These are phyloP conservation scores for Acacia concinna DNA, from an alignment of 331 rosid species.

Conservation along the genomic window DNA sequence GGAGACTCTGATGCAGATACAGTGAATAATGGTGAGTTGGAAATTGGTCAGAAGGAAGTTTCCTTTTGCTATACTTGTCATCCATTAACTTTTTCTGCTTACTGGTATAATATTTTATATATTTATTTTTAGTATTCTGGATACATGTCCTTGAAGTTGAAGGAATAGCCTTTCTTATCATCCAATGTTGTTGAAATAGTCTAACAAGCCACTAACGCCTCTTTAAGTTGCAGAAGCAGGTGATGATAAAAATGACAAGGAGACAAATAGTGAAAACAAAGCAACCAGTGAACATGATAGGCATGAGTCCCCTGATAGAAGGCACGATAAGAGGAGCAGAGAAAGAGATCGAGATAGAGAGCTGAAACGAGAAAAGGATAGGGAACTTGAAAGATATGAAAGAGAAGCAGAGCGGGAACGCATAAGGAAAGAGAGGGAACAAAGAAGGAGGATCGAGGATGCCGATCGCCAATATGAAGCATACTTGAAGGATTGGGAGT, in stretches of 20 bases:
- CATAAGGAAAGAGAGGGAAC: constrained; percentile 91
- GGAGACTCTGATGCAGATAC: constrained; percentile 65
- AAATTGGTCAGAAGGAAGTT: constrained; percentile 25
- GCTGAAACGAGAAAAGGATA: constrained; percentile 84
- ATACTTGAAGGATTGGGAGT: constrained; percentile 90
- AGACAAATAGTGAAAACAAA: constrained; percentile 62
- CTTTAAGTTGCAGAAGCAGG: constrained; percentile 52
- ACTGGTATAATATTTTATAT: not conserved
- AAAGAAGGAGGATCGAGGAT: constrained; percentile 82
- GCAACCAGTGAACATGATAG: constrained; percentile 67
- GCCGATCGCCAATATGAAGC: constrained; percentile 86
- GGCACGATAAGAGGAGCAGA: constrained; percentile 81
- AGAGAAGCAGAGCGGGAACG: constrained; percentile 98
- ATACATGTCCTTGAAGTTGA: not conserved
- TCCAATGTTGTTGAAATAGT: not conserved
- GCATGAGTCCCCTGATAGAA: constrained; percentile 87
- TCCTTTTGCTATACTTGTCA: constrained; percentile 11
- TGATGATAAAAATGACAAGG: constrained; percentile 76
- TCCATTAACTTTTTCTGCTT: constrained; percentile 10
- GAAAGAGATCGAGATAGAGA: constrained; percentile 90
- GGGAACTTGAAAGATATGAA: constrained; percentile 93
- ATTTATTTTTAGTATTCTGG: not conserved
- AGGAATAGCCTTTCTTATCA: not conserved
- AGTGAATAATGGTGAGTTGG: constrained; percentile 61
- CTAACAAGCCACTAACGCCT: constrained; percentile 13